A percentile compares a stretch with the other conserved stretches of the same genome.
Conservation (phyloP, 2,329 filamentous ascomycete species). For the Akanthomyces muscarius region DNA sequence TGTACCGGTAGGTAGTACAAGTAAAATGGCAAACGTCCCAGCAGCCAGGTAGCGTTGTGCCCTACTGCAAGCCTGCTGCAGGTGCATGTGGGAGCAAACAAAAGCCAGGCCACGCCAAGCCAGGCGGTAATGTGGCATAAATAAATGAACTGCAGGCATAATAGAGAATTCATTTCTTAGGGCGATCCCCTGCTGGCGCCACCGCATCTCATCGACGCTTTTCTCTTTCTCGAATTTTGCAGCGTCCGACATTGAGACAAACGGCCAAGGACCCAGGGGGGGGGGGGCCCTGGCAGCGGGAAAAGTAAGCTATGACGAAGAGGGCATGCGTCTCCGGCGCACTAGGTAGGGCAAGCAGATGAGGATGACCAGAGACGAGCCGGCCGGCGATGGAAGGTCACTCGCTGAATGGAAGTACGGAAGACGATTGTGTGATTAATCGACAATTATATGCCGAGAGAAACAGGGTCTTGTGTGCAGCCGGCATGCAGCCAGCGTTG, state of each 20-base stretch:
- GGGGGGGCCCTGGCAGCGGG: background rate
- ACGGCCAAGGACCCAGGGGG: background rate
- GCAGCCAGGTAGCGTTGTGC: background rate
- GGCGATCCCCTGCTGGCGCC: conserved; percentile 3
- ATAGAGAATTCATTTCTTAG: background rate
- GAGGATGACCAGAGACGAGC: background rate
- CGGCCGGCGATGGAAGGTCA: background rate
- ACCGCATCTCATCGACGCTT: conserved; percentile 11
- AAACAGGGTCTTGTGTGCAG: background rate
- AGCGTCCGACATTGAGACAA: conserved; percentile 3
- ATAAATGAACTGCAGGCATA: background rate
- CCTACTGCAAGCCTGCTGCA: conserved; percentile 9
- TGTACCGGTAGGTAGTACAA: background rate
- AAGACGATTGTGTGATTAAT: background rate
- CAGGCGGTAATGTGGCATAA: conserved; percentile 3
- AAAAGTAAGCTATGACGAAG: conserved; percentile 13
- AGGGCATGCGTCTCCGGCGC: background rate
- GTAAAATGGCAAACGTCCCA: background rate
- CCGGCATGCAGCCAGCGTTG: background rate
- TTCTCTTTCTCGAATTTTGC: background rate
- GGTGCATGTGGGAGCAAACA: conserved; percentile 11
- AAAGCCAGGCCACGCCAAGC: background rate
- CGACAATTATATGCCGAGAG: too few species aligned
- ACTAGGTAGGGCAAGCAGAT: background rate
- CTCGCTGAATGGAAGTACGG: too few species aligned